These are phyloP conservation scores for Epicoccum sorghinum DNA, from an alignment of 2,329 filamentous ascomycete species.

Conservation along the genomic window DNA sequence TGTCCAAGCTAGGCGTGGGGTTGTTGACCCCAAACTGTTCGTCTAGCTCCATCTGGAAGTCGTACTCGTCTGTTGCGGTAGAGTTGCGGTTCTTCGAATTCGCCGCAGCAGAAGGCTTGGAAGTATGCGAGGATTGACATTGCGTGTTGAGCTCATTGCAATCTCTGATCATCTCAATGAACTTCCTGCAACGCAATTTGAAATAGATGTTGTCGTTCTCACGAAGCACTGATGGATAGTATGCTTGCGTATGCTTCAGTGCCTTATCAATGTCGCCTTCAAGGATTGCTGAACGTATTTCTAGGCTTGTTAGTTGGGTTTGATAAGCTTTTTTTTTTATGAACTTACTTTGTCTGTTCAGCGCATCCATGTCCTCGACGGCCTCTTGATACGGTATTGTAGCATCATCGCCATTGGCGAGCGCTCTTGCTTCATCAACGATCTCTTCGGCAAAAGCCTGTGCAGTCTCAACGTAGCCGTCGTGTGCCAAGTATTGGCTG, in stretches of 20 bases:
- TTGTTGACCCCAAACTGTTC: constrained; percentile 54
- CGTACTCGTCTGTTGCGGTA: constrained; percentile 54
- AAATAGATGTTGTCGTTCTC: constrained; percentile 87
- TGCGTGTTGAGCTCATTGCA: constrained; percentile 52
- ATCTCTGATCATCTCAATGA: constrained; percentile 78
- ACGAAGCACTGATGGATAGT: constrained; percentile 80
- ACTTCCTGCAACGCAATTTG: constrained; percentile 84
- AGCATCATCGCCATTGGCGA: constrained; percentile 62
- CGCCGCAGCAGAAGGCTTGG: constrained; percentile 37
- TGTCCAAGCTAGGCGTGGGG: constrained; percentile 33
- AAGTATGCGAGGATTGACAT: constrained; percentile 28
- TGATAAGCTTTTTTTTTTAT: not conserved
- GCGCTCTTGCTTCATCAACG: constrained; percentile 71
- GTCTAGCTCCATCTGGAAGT: constrained; percentile 65
- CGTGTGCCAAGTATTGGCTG: constrained; percentile 88
- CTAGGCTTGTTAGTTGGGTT: constrained; percentile 54
- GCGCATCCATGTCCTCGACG: constrained; percentile 83
- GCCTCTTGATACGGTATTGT: constrained; percentile 65
- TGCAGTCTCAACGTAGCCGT: constrained; percentile 93
- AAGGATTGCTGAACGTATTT: constrained; percentile 83
- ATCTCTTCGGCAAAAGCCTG: constrained; percentile 86
- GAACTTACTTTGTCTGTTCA: constrained; percentile 78
- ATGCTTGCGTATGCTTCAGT: constrained; percentile 77
- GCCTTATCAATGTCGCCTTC: constrained; percentile 92
- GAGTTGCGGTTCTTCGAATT: constrained; percentile 44